Evolutionary conservation across 176 grass and related monocot species (phyloP), one percentile per base, ranked within the genome.

Genomic region (Poa annua): DNA sequence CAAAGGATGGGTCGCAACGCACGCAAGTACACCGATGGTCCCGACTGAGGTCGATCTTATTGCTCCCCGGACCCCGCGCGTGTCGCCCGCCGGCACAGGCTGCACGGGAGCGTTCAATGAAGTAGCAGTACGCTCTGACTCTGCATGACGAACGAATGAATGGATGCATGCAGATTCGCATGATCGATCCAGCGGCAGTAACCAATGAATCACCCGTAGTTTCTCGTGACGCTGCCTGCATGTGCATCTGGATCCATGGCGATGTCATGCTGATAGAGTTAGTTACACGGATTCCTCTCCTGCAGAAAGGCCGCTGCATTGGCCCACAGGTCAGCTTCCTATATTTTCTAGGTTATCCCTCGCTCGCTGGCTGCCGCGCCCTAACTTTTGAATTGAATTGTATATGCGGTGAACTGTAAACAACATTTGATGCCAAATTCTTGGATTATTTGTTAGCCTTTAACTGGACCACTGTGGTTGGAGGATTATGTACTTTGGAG

Each of bases 91-190:
- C 35, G 32, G 26, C 35, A 52, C 76, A 33, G 59, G 33, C 16
- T 4, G 64, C 80, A 78, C 80, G 52, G 51, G 4, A 34, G 63
- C 0, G 80, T 87, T 87, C 65, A 82, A 82, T 77, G 85, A 41
- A 17, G 34, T 4, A 15, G 75, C 21, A 26, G 53, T 44, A 44
- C 75, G 21, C 35, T 39, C 52, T 11, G 53, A 14, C 74, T 21
- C 75, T 1, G 55, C 76, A 16, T 24, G 21, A 51, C 29, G 71
- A 12, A 19, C 24, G 3, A 15, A 38, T 71, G 42, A 62, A 15
- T 67, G 73, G 20, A 62, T 38, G 38, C 62, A 60, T 6, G 57
- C 48, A 22, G 13, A 71, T 49, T 17, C 26, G 47, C 19, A 11
- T 51, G 76, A 72, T 72, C 68, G 24, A 0, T 2, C 48, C 72